A percentile compares a stretch with the other conserved stretches of the same genome.
Conservation (phyloP, 768 basidiomycete genomes). For the Suillus clintonianus region DNA sequence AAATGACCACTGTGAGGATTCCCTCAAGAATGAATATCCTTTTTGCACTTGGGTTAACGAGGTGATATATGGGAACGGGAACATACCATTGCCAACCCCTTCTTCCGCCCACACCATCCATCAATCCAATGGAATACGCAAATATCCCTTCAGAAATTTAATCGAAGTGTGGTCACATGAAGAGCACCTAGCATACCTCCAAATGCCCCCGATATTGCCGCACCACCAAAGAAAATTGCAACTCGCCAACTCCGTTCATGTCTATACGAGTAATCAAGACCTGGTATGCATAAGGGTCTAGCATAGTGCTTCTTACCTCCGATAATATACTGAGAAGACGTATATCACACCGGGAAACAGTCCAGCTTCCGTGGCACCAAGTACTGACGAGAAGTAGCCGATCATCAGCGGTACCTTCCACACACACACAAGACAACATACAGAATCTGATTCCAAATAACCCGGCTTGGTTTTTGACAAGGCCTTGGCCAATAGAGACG, state of each 20-base stretch:
- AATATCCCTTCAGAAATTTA: constrained; percentile 45
- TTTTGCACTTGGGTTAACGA: neutral
- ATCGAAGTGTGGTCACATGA: neutral
- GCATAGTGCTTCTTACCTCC: constrained; percentile 30
- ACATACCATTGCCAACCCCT: constrained; percentile 60
- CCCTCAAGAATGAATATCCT: constrained; percentile 67
- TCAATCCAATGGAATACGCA: constrained; percentile 59
- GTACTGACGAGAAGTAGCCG: constrained; percentile 35
- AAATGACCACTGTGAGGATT: constrained; percentile 48
- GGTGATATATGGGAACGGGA: neutral
- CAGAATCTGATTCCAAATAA: constrained; percentile 57
- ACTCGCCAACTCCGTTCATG: constrained; percentile 62
- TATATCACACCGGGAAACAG: constrained; percentile 60
- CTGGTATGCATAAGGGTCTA: neutral
- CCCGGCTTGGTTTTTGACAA: constrained; percentile 54
- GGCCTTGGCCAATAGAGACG: constrained; percentile 53
- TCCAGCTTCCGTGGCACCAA: constrained; percentile 62
- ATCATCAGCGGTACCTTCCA: neutral
- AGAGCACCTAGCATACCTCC: constrained; percentile 40
- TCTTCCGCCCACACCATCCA: constrained; percentile 61
- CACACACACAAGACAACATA: constrained; percentile 26
- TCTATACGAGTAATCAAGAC: constrained; percentile 28
- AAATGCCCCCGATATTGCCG: constrained; percentile 65
- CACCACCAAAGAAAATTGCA: constrained; percentile 62
- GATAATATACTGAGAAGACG: constrained; percentile 61